Conservation (phyloP, 176 grass and related monocot genomes). For the Rhynchospora pubera region DNA sequence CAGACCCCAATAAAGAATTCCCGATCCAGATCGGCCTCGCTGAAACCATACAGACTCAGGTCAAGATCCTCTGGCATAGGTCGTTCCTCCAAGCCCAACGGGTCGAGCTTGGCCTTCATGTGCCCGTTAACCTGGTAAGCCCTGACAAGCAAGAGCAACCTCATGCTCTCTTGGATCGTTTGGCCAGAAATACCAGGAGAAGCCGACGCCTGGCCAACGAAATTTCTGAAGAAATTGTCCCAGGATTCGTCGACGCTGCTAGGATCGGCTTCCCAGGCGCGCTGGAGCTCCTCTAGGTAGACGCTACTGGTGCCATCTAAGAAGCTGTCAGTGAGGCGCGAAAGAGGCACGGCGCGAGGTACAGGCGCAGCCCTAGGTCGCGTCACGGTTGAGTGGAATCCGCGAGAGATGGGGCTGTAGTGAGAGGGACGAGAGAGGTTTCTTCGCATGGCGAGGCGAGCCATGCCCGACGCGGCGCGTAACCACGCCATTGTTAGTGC, state of each 20-base stretch:
- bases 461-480: conserved; percentile 46
- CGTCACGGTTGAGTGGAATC: conserved; percentile 37
- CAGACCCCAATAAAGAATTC: conserved; percentile 96
- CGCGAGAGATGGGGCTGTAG: neutral
- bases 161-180: conserved; percentile 88
- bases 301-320: conserved; percentile 75
- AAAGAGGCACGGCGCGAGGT: conserved; percentile 60
- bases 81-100: conserved; percentile 52
- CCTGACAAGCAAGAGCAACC: conserved; percentile 60
- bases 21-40: conserved; percentile 67
- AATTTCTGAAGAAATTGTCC: conserved; percentile 92
- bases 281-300: conserved; percentile 81
- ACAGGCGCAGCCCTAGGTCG: conserved; percentile 31
- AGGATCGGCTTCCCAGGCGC: conserved; percentile 62
- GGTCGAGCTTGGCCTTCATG: conserved; percentile 79
- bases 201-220: conserved; percentile 40
- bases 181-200: conserved; percentile 52
- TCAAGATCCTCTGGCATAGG: conserved; percentile 51
- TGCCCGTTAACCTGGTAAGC: conserved; percentile 94
- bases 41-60: conserved; percentile 59
- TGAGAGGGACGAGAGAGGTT: conserved; percentile 26
- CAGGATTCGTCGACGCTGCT: conserved; percentile 63
- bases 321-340: conserved; percentile 62
- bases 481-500: conserved; percentile 47
- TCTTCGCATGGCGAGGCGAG: conserved; percentile 47